These are phyloP conservation scores for Aspergillus unguis DNA, from an alignment of 2,329 filamentous ascomycete species.

Conservation along the genomic window DNA sequence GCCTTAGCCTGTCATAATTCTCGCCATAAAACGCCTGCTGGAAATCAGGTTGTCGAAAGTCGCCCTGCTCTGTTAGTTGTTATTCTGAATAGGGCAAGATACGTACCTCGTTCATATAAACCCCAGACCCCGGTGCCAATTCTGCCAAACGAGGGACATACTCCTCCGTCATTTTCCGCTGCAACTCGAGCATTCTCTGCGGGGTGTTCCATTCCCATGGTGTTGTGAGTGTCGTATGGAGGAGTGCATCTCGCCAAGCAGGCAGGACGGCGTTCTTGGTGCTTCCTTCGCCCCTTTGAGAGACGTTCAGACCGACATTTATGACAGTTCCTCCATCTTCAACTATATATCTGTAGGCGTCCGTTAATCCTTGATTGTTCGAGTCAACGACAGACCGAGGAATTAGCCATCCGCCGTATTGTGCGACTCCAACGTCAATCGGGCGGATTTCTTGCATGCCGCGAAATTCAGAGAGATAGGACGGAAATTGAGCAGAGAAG, in stretches of 20 bases:
- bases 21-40: constrained; percentile 8
- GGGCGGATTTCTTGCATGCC: constrained; percentile 28
- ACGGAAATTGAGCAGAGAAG: constrained; percentile 28
- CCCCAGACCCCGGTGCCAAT: constrained; percentile 31
- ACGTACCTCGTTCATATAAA: constrained; percentile 9
- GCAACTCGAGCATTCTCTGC: constrained; percentile 32
- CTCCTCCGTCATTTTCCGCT: constrained; percentile 39
- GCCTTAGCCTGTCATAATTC: constrained; percentile 3
- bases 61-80: neutral
- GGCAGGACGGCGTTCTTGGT: constrained; percentile 42
- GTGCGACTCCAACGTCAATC: constrained; percentile 38
- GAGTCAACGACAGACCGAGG: constrained; percentile 15
- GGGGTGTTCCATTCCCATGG: constrained; percentile 37
- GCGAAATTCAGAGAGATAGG: constrained; percentile 27
- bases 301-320: constrained; percentile 32
- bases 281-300: constrained; percentile 38
- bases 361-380: constrained; percentile 2
- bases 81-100: too few relatives aligned
- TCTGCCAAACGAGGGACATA: constrained; percentile 36
- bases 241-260: constrained; percentile 45
- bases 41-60: constrained; percentile 5
- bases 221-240: constrained; percentile 33
- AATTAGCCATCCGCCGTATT: constrained; percentile 35
- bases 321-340: neutral
- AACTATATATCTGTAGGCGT: constrained; percentile 6